phyloP scores from a whole-genome alignment of 2,329 filamentous ascomycete species.

The Cryphonectria naterciae region DNA sequence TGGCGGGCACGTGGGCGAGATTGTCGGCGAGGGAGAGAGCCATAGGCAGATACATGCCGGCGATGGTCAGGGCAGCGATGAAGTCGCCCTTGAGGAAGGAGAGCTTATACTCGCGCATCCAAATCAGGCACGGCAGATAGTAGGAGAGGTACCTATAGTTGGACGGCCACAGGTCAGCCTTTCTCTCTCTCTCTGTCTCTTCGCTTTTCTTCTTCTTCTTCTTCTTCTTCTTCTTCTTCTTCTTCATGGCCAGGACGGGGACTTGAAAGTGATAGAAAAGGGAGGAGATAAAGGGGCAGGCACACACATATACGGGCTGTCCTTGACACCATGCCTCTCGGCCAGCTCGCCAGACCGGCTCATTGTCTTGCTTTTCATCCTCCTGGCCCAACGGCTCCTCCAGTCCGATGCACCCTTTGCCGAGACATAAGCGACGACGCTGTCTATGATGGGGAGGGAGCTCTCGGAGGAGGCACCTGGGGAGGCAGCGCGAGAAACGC shows the following conservation, averaged over 20 bases:
- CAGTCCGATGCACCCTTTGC: constrained; percentile 47
- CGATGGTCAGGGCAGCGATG: constrained; percentile 87
- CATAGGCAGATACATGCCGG: constrained; percentile 99
- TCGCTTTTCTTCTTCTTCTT: too few species aligned
- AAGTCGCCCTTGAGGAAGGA: constrained; percentile 85
- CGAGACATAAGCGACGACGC: constrained; percentile 43
- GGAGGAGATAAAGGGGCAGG: neutral
- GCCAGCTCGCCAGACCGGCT: constrained; percentile 74
- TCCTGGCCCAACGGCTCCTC: constrained; percentile 54
- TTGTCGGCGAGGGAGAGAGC: constrained; percentile 90
- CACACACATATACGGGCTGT: constrained; percentile 72
- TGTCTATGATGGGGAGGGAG: constrained; percentile 44
- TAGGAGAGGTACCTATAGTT: constrained; percentile 80
- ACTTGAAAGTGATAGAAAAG: neutral
- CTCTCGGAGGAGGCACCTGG: constrained; percentile 35
- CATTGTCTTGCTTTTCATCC: constrained; percentile 67
- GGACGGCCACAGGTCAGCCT: constrained; percentile 24
- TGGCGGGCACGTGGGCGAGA: constrained; percentile 87
- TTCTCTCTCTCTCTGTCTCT: neutral
- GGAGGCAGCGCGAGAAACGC: constrained; percentile 40
- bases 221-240: neutral
- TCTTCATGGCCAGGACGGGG: neutral
- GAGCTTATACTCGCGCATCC: constrained; percentile 86
- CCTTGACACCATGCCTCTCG: constrained; percentile 72
- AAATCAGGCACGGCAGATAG: constrained; percentile 89